These are phyloP conservation scores for Fraxinus dipetala DNA, from an alignment of 305 asterid species.

Conservation along the genomic window DNA sequence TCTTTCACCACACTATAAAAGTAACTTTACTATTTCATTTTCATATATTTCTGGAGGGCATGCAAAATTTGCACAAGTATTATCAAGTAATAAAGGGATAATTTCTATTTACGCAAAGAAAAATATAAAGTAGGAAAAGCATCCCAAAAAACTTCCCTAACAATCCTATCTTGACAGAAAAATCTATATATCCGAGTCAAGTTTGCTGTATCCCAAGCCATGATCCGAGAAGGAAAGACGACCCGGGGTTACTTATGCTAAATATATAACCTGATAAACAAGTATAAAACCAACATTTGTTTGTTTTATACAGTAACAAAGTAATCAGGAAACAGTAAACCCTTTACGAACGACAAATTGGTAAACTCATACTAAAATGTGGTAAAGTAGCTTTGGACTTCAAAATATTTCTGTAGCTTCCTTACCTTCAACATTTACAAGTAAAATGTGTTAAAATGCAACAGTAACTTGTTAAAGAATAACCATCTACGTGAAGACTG, in stretches of 20 bases:
- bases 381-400: not conserved
- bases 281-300: not conserved
- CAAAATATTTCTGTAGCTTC: not conserved
- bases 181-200: not conserved
- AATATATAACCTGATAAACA: not conserved
- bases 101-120: not conserved
- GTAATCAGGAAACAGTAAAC: not conserved
- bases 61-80: not conserved
- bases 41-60: not conserved
- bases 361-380: not conserved
- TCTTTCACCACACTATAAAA: not conserved
- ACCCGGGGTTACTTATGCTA: not conserved
- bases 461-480: not conserved
- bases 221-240: not conserved
- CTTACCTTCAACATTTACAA: not conserved
- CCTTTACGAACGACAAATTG: not conserved
- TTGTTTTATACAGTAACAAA: not conserved
- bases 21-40: not conserved
- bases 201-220: not conserved
- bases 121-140: not conserved
- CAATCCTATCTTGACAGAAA: not conserved
- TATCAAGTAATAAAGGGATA: not conserved
- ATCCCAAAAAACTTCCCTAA: not conserved
- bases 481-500: not conserved
- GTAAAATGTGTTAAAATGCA: not conserved